Conservation (phyloP, 2,329 filamentous ascomycete genomes). For the Didymosphaeria variabile region DNA sequence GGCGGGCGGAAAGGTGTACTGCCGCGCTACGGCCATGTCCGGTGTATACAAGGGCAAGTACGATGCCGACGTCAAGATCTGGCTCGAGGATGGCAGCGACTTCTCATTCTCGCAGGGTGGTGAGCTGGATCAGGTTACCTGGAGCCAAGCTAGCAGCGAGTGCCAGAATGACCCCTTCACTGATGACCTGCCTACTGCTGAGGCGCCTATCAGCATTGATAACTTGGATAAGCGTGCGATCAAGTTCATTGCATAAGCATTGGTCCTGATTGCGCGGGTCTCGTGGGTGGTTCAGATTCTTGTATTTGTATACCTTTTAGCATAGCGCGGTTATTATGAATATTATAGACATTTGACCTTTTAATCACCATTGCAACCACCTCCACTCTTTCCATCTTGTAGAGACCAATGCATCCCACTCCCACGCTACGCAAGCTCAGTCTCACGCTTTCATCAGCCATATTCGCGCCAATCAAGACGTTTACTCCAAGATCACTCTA, state of each 20-base stretch:
- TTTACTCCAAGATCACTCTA: no score
- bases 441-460: no score
- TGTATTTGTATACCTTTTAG: not conserved
- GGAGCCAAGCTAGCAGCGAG: constrained; percentile 22
- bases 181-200: constrained; percentile 5
- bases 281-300: not conserved
- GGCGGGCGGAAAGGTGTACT: constrained; percentile 26
- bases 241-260: constrained; percentile 5
- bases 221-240: constrained; percentile 5
- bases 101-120: constrained; percentile 22
- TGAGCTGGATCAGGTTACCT: constrained; percentile 27
- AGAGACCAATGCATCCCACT: no score
- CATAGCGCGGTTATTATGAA: not conserved
- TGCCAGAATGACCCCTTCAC: constrained; percentile 24
- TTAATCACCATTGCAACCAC: no score
- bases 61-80: constrained; percentile 22
- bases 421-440: no score
- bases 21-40: constrained; percentile 24
- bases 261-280: not conserved
- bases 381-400: no score
- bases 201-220: constrained; percentile 6
- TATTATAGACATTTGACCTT: not conserved
- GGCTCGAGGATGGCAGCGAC: constrained; percentile 26
- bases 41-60: constrained; percentile 25
- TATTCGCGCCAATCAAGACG: no score